These are phyloP conservation scores for Sphaerosporella brunnea DNA, from an alignment of 495 filamentous ascomycete genomes.

Conservation along the genomic window DNA sequence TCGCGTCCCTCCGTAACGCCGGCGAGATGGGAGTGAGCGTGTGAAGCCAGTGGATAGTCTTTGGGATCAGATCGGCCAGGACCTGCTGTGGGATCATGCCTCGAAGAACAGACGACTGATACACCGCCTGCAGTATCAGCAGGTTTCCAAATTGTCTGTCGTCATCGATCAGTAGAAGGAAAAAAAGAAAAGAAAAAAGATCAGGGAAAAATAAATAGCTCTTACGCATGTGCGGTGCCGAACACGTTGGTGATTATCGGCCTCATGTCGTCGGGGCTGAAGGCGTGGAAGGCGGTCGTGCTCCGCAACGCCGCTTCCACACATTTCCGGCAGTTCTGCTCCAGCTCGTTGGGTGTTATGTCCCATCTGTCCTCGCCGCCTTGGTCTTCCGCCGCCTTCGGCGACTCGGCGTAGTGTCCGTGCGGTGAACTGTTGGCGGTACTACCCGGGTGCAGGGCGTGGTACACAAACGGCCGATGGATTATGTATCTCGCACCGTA, in stretches of 20 bases:
- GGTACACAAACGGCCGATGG: constrained; percentile 59
- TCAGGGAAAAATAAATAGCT: constrained; percentile 11
- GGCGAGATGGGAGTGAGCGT: constrained; percentile 23
- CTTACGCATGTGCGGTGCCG: constrained; percentile 93
- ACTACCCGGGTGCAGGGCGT: constrained; percentile 37
- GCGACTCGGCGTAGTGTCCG: not conserved
- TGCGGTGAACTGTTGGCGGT: not conserved
- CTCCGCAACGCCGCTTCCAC: constrained; percentile 64
- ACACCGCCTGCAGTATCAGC: constrained; percentile 67
- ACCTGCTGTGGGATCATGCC: constrained; percentile 13
- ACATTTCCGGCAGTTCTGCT: constrained; percentile 36
- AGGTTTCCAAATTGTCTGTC: constrained; percentile 92
- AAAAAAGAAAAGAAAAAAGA: not conserved
- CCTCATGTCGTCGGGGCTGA: constrained; percentile 37
- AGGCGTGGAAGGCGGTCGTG: constrained; percentile 67
- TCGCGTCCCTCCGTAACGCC: constrained; percentile 16
- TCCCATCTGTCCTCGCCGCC: constrained; percentile 6
- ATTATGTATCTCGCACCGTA: constrained; percentile 85
- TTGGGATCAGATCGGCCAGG: constrained; percentile 16
- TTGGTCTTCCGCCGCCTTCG: not conserved
- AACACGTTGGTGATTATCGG: constrained; percentile 86
- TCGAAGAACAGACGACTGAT: constrained; percentile 25
- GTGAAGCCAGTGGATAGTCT: constrained; percentile 20
- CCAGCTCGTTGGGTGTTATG: constrained; percentile 15
- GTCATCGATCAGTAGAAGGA: not conserved